Conservation (phyloP, 2,329 filamentous ascomycete species). For the Cladobotryum protrusum region DNA sequence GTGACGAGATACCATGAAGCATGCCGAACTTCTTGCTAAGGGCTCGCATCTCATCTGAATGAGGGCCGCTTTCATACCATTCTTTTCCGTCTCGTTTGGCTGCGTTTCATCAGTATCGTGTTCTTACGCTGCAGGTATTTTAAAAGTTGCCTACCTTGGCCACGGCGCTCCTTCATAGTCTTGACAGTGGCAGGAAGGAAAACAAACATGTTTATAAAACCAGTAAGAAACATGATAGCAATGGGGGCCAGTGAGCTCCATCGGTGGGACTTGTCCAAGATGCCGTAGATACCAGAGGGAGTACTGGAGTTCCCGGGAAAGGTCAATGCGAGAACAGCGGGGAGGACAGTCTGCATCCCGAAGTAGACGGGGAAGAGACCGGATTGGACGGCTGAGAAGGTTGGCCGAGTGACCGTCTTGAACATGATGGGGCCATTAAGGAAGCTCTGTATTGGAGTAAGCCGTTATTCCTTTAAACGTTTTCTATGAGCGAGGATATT, state of each 20-base stretch:
- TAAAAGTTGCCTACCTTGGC: slow-evolving; percentile 57
- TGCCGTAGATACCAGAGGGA: slow-evolving; percentile 43
- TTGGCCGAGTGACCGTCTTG: slow-evolving; percentile 66
- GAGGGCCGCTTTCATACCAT: slow-evolving; percentile 69
- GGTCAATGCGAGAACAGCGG: slow-evolving; percentile 68
- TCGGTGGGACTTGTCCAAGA: slow-evolving; percentile 55
- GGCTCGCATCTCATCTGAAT: slow-evolving; percentile 75
- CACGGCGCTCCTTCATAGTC: slow-evolving; percentile 67
- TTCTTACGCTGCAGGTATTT: neutral
- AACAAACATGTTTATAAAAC: slow-evolving; percentile 62
- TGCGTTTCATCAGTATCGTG: slow-evolving; percentile 20
- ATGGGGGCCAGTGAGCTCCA: slow-evolving; percentile 64
- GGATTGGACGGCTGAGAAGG: slow-evolving; percentile 76
- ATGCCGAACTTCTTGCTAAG: slow-evolving; percentile 74
- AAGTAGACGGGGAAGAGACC: slow-evolving; percentile 88
- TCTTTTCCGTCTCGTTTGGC: slow-evolving; percentile 87
- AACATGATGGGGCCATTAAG: slow-evolving; percentile 68
- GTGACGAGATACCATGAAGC: slow-evolving; percentile 73
- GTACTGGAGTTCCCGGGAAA: slow-evolving; percentile 60
- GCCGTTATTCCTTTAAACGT: neutral
- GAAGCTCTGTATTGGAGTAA: slow-evolving; percentile 54
- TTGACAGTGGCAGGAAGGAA: slow-evolving; percentile 70
- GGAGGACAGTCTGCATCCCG: slow-evolving; percentile 69
- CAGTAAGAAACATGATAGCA: slow-evolving; percentile 61
- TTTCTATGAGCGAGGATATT: neutral